These are phyloP conservation scores for Oxyria digyna DNA, from an alignment of 148 eudicot species.

Conservation along the genomic window DNA sequence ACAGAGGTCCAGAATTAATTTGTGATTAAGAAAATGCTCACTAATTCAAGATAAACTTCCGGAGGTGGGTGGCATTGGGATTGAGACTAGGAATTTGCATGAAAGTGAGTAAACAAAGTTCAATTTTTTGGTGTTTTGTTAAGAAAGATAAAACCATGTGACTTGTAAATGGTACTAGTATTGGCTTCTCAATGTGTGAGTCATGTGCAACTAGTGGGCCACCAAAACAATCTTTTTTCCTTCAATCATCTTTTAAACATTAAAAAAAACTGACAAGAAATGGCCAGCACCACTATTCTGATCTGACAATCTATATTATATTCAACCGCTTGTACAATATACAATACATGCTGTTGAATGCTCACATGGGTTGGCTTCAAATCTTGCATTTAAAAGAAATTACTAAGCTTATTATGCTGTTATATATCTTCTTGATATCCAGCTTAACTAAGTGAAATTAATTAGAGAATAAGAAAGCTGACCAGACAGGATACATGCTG, in stretches of 20 bases:
- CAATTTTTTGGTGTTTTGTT: background rate
- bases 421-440: background rate
- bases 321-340: background rate
- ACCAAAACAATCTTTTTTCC: background rate
- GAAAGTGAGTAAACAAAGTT: background rate
- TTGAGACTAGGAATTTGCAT: background rate
- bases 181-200: background rate
- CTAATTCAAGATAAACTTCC: background rate
- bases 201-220: background rate
- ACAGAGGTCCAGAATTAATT: too few species aligned
- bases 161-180: background rate
- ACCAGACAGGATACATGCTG: background rate
- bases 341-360: slow-evolving; percentile 1
- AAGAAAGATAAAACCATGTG: slow-evolving; percentile 3
- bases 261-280: background rate
- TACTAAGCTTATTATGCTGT: too few species aligned
- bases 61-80: background rate
- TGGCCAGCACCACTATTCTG: background rate
- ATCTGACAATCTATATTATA: slow-evolving; percentile 2
- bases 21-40: too few species aligned
- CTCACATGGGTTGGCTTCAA: slow-evolving; percentile 9
- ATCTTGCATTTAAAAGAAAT: background rate
- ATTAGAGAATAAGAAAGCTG: slow-evolving; percentile 5
- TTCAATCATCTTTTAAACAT: background rate
- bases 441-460: background rate